These are phyloP conservation scores for Leccinum truebloodii DNA, from an alignment of 768 basidiomycete species.

Conservation along the genomic window DNA sequence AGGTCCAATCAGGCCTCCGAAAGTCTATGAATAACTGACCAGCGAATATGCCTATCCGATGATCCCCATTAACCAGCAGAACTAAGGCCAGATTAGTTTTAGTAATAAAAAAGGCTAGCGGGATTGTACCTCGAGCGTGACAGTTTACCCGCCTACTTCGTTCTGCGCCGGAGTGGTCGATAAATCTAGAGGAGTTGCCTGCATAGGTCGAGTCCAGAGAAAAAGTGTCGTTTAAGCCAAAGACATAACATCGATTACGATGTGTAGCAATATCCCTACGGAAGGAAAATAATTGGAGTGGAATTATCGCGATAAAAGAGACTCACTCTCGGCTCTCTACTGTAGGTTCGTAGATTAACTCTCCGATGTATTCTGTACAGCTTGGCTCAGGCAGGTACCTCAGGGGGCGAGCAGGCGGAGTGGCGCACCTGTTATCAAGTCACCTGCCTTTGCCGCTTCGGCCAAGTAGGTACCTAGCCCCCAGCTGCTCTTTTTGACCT, in stretches of 20 bases:
- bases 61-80: constrained; percentile 62
- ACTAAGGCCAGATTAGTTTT: constrained; percentile 37
- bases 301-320: neutral
- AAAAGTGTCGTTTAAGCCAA: constrained; percentile 47
- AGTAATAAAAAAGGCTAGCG: neutral
- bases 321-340: constrained; percentile 53
- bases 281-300: neutral
- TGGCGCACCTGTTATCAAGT: constrained; percentile 47
- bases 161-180: constrained; percentile 53
- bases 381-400: neutral
- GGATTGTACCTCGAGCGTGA: constrained; percentile 42
- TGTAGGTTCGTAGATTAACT: constrained; percentile 53
- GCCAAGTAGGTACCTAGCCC: constrained; percentile 57
- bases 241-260: constrained; percentile 61
- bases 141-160: constrained; percentile 40
- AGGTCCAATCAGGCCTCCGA: neutral
- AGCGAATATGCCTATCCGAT: constrained; percentile 60
- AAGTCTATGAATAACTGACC: constrained; percentile 11
- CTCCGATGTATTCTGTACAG: constrained; percentile 63
- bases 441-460: constrained; percentile 44
- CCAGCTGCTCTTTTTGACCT: constrained; percentile 45
- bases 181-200: constrained; percentile 67
- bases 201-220: constrained; percentile 55
- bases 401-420: neutral
- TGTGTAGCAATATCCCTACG: constrained; percentile 45